Evolutionary conservation across 768 basidiomycete species (phyloP).

Genomic region (Cystofilobasidium capitatum): DNA sequence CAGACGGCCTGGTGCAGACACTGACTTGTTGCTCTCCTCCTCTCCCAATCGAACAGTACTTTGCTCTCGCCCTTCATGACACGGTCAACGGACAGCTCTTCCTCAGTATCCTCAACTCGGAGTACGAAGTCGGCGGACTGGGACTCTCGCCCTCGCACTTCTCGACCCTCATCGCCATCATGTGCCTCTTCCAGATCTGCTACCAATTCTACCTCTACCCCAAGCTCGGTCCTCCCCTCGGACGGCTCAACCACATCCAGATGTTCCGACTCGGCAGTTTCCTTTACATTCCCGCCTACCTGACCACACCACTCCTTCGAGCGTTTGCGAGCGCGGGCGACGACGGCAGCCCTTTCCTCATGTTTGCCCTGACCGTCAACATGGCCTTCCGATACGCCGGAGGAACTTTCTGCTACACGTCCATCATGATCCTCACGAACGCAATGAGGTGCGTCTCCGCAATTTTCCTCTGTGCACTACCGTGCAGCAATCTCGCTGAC

Average conservation of each 20-base stretch:
- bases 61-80: constrained; percentile 18
- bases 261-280: constrained; percentile 47
- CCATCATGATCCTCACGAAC: constrained; percentile 75
- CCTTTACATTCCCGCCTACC: constrained; percentile 81
- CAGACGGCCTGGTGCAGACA: not conserved
- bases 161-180: constrained; percentile 71
- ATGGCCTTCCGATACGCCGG: constrained; percentile 65
- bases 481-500: not conserved
- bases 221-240: constrained; percentile 39
- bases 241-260: constrained; percentile 39
- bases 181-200: constrained; percentile 87
- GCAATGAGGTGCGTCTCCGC: constrained; percentile 49
- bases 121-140: constrained; percentile 71
- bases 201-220: constrained; percentile 43
- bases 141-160: constrained; percentile 86
- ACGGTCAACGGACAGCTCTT: constrained; percentile 18
- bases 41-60: constrained; percentile 11
- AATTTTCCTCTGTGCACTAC: not conserved
- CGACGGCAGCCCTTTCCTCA: constrained; percentile 66
- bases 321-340: constrained; percentile 57
- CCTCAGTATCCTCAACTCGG: constrained; percentile 25
- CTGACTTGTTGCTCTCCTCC: not conserved
- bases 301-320: constrained; percentile 64
- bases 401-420: constrained; percentile 44
- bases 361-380: constrained; percentile 44